Conservation (phyloP, 1,139 yeast genomes). For the Sugiyamaella castrensis region DNA sequence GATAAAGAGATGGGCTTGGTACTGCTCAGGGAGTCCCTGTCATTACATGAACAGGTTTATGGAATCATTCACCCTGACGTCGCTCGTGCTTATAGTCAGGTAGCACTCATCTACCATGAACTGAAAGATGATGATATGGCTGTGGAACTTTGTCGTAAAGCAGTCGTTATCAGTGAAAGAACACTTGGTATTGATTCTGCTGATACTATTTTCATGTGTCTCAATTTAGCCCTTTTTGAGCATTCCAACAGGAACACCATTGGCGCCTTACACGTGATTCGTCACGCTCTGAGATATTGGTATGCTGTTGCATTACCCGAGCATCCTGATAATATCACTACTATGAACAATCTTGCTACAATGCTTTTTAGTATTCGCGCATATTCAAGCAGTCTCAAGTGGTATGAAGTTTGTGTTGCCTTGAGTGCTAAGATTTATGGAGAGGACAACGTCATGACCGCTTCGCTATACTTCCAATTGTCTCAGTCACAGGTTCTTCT, state of each 20-base stretch:
- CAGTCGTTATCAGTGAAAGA: slow-evolving; percentile 75
- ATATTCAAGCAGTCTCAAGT: slow-evolving; percentile 45
- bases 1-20: slow-evolving; percentile 37
- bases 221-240: slow-evolving; percentile 75
- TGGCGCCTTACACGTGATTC: slow-evolving; percentile 62
- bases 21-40: slow-evolving; percentile 65
- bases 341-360: slow-evolving; percentile 63
- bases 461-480: slow-evolving; percentile 58
- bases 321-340: slow-evolving; percentile 69
- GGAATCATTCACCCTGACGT: slow-evolving; percentile 81
- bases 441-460: slow-evolving; percentile 55
- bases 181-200: slow-evolving; percentile 75
- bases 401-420: slow-evolving; percentile 50
- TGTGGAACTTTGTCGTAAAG: slow-evolving; percentile 63
- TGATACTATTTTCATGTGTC: slow-evolving; percentile 68
- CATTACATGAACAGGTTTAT: slow-evolving; percentile 77
- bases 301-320: slow-evolving; percentile 48
- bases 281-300: slow-evolving; percentile 62
- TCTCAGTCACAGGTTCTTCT: slow-evolving; percentile 60
- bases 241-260: slow-evolving; percentile 54
- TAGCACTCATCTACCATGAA: slow-evolving; percentile 68
- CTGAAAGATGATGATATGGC: slow-evolving; percentile 59
- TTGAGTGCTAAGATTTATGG: slow-evolving; percentile 54
- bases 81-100: slow-evolving; percentile 61
- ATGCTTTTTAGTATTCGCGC: slow-evolving; percentile 55